phyloP scores from a whole-genome alignment of 495 filamentous ascomycete genomes.

The Alectoria sarmentosa region DNA sequence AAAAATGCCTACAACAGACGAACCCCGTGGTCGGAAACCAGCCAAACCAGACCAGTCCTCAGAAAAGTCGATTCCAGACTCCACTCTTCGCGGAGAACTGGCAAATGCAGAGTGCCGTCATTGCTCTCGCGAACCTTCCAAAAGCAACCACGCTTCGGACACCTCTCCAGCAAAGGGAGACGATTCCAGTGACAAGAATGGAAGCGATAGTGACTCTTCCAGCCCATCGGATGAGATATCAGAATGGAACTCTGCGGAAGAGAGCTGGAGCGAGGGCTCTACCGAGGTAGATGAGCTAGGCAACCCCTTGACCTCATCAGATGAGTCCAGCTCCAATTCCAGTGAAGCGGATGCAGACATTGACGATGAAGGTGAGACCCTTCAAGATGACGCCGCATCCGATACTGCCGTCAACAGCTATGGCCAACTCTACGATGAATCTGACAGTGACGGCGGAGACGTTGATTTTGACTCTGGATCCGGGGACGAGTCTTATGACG shows the following conservation, averaged over 20 bases:
- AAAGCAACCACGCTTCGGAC: not conserved
- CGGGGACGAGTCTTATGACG: slow-evolving; percentile 3
- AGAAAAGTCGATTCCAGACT: not conserved
- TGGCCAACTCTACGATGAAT: not conserved
- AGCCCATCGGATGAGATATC: not conserved
- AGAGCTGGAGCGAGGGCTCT: slow-evolving; percentile 18
- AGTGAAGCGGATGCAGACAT: not conserved
- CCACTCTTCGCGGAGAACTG: not conserved
- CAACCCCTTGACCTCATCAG: slow-evolving; percentile 1
- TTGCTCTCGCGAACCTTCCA: not conserved
- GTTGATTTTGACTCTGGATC: slow-evolving; percentile 5
- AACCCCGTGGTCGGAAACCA: not conserved
- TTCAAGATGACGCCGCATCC: slow-evolving; percentile 1
- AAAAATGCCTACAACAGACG: not conserved
- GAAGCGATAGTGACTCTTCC: not conserved
- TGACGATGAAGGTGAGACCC: not conserved
- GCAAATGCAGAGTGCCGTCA: not conserved
- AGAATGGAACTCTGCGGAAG: slow-evolving; percentile 15
- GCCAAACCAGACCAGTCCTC: not conserved
- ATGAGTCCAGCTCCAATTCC: not conserved
- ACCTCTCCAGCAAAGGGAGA: not conserved
- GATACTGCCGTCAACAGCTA: slow-evolving; percentile 7
- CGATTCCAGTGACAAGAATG: not conserved
- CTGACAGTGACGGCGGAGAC: slow-evolving; percentile 1
- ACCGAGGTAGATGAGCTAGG: slow-evolving; percentile 6